Evolutionary conservation across 805 yeast genomes (phyloP).

Genomic region (Saturnispora saitoi): DNA sequence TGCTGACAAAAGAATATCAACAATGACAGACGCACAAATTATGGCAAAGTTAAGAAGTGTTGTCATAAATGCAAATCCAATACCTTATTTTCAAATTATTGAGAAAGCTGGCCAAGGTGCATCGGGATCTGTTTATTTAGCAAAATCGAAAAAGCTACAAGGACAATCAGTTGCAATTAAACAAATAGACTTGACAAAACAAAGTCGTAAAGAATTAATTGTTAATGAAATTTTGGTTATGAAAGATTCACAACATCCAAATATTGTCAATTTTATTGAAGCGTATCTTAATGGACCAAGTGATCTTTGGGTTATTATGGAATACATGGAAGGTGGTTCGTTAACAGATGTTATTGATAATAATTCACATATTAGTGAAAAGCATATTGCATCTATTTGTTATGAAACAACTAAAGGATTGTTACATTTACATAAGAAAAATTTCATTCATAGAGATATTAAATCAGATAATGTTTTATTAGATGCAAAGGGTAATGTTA

Average conservation of each 20-base stretch:
- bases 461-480: slow-evolving; percentile 91
- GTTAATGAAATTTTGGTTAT: slow-evolving; percentile 93
- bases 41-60: slow-evolving; percentile 75
- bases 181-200: slow-evolving; percentile 86
- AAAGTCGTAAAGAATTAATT: slow-evolving; percentile 90
- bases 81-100: slow-evolving; percentile 64
- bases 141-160: slow-evolving; percentile 45
- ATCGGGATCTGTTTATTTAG: slow-evolving; percentile 88
- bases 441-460: slow-evolving; percentile 93
- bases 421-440: slow-evolving; percentile 83
- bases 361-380: slow-evolving; percentile 69
- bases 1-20: slow-evolving; percentile 45
- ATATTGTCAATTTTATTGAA: slow-evolving; percentile 90
- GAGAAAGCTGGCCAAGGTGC: slow-evolving; percentile 98
- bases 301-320: slow-evolving; percentile 99
- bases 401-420: slow-evolving; percentile 85
- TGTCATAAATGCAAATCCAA: slow-evolving; percentile 80
- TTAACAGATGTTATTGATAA: slow-evolving; percentile 92
- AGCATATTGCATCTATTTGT: slow-evolving; percentile 88
- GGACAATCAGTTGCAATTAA: slow-evolving; percentile 84
- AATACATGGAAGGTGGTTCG: slow-evolving; percentile 98
- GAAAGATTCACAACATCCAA: slow-evolving; percentile 92
- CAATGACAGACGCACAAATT: slow-evolving; percentile 80
- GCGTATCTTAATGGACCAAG: slow-evolving; percentile 71
- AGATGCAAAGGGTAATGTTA: slow-evolving; percentile 75